These are phyloP conservation scores for Pythium angustatum DNA, from an alignment of 352 stramenopile genomes.

Conservation along the genomic window DNA sequence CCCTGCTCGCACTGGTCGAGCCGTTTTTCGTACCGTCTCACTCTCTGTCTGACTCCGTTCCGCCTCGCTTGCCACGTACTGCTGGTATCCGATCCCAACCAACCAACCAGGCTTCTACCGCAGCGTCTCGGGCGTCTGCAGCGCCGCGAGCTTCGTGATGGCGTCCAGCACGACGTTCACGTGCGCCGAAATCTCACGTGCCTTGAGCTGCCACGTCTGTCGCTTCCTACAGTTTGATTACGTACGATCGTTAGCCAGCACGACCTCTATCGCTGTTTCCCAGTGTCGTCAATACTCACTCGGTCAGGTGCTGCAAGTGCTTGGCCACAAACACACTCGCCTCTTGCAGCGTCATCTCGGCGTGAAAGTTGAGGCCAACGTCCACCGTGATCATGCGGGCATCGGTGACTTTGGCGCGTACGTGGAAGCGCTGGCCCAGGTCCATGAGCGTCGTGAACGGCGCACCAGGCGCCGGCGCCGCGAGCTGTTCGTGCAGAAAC, in stretches of 20 bases:
- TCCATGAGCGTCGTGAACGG: conserved; percentile 51
- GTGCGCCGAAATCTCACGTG: conserved; percentile 65
- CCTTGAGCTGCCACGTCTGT: conserved; percentile 69
- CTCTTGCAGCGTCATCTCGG: conserved; percentile 74
- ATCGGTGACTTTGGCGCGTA: conserved; percentile 67
- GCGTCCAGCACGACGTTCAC: conserved; percentile 74
- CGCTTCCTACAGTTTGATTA: conserved; percentile 41
- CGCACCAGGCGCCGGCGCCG: not conserved
- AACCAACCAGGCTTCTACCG: too few species aligned
- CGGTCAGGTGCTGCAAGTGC: conserved; percentile 51
- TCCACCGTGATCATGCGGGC: conserved; percentile 65
- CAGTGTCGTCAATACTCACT: too few species aligned
- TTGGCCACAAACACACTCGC: conserved; percentile 53
- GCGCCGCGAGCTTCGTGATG: conserved; percentile 70
- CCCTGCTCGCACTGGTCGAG: too few species aligned
- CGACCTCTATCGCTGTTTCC: too few species aligned
- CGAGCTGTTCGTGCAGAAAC: conserved; percentile 39
- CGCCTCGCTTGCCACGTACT: not conserved
- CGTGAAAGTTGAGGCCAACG: conserved; percentile 73
- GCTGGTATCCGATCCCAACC: not conserved
- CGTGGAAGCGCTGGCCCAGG: conserved; percentile 69
- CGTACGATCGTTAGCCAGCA: too few species aligned
- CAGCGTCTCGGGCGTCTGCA: conserved; percentile 41
- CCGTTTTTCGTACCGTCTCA: too few species aligned
- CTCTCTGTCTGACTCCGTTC: too few species aligned